A percentile compares a stretch with the other conserved stretches of the same genome.
Evolutionary conservation across 345 rosid genomes (phyloP).

Genomic region (Corchorus capsularis): DNA sequence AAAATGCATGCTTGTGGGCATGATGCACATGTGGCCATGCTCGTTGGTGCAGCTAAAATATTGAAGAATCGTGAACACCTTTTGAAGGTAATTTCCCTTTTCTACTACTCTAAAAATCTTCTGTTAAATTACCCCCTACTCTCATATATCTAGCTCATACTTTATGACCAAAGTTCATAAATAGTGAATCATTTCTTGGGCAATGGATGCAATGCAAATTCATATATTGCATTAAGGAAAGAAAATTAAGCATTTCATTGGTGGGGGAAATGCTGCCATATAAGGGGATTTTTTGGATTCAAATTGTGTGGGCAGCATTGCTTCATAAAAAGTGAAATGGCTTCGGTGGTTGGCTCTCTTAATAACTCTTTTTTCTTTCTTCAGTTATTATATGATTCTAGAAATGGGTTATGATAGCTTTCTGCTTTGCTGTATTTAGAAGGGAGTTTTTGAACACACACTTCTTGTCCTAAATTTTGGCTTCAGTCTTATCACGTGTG

Average conservation of each 20-base stretch:
- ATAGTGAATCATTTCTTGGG: neutral
- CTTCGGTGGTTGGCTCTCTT: neutral
- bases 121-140: neutral
- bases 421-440: neutral
- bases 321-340: neutral
- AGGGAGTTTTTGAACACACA: neutral
- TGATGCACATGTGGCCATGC: slow-evolving; percentile 59
- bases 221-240: neutral
- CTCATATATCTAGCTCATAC: neutral
- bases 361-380: neutral
- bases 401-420: neutral
- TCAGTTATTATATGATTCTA: neutral
- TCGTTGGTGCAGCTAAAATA: slow-evolving; percentile 67
- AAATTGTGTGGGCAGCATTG: neutral
- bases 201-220: neutral
- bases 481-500: neutral
- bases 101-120: neutral
- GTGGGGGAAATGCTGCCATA: neutral
- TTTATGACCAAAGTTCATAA: neutral
- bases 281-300: neutral
- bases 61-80: slow-evolving; percentile 37
- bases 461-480: neutral
- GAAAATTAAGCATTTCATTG: neutral
- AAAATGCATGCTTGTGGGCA: slow-evolving; percentile 71
- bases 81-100: slow-evolving; percentile 23